A percentile compares a stretch with the other conserved stretches of the same genome.
These are phyloP conservation scores for Pterocarpus santalinus DNA, from an alignment of 306 rosid genomes.

Conservation along the genomic window DNA sequence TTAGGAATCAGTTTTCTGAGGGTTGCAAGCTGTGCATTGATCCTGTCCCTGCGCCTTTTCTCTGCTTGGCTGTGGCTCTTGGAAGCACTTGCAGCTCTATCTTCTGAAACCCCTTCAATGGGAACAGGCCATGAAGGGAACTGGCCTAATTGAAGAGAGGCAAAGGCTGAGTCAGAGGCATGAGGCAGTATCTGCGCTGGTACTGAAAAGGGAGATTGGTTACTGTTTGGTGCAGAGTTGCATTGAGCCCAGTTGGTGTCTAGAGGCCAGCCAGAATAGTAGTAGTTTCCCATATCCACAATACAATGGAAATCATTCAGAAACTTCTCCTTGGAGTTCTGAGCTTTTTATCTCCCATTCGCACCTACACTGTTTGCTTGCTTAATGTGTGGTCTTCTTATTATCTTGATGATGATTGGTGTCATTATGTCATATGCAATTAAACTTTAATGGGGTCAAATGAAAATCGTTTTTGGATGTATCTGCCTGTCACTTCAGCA, in stretches of 20 bases:
- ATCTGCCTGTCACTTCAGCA: slow-evolving; percentile 66
- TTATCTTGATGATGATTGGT: slow-evolving; percentile 69
- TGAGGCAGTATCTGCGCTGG: slow-evolving; percentile 56
- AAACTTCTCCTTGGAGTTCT: slow-evolving; percentile 28
- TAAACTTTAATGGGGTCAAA: slow-evolving; percentile 65
- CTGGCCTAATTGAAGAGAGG: slow-evolving; percentile 57
- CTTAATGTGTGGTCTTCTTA: slow-evolving; percentile 63
- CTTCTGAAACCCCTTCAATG: slow-evolving; percentile 50
- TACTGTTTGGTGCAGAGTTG: slow-evolving; percentile 46
- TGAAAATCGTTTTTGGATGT: slow-evolving; percentile 70
- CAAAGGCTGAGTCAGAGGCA: slow-evolving; percentile 50
- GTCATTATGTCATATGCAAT: slow-evolving; percentile 49
- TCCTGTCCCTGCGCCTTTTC: slow-evolving; percentile 91
- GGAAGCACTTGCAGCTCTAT: slow-evolving; percentile 70
- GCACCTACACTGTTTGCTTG: slow-evolving; percentile 51
- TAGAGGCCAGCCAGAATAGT: slow-evolving; percentile 56
- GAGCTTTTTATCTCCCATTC: slow-evolving; percentile 57
- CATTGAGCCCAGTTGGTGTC: slow-evolving; percentile 43
- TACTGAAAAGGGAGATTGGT: slow-evolving; percentile 50
- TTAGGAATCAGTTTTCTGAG: slow-evolving; percentile 89
- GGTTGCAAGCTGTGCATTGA: slow-evolving; percentile 89
- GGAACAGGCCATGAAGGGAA: slow-evolving; percentile 61
- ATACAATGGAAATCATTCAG: slow-evolving; percentile 29
- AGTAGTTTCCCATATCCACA: slow-evolving; percentile 65
- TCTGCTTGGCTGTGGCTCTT: slow-evolving; percentile 95